These are phyloP conservation scores for Rhodotorula toruloides DNA, from an alignment of 768 basidiomycete genomes.

Conservation along the genomic window DNA sequence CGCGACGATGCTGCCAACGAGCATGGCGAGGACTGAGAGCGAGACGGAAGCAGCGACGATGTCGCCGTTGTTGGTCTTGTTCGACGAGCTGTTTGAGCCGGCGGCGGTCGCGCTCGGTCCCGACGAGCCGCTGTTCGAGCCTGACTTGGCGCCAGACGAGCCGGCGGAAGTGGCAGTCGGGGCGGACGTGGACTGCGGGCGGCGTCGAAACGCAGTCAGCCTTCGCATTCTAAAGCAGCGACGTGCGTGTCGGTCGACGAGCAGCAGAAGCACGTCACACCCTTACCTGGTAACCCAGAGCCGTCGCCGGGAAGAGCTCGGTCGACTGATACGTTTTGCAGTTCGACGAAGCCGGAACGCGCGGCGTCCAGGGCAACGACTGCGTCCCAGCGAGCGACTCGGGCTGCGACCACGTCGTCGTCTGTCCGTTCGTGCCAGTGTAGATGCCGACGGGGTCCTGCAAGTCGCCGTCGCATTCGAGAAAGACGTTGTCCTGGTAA, in stretches of 20 bases:
- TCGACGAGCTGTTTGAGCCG: too few relatives aligned
- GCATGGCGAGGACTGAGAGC: background rate
- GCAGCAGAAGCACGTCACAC: too few relatives aligned
- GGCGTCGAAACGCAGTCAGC: too few relatives aligned
- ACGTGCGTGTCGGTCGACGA: too few relatives aligned
- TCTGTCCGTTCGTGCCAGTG: conserved; percentile 32
- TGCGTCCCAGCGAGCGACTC: conserved; percentile 35
- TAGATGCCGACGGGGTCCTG: conserved; percentile 39
- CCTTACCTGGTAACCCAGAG: conserved; percentile 24
- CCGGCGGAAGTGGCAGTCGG: background rate
- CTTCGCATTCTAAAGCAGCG: too few relatives aligned
- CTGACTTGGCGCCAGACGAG: background rate
- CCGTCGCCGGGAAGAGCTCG: conserved; percentile 28
- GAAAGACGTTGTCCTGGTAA: conserved; percentile 36
- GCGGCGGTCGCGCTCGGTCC: background rate
- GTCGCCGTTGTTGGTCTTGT: too few relatives aligned
- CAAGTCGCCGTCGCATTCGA: conserved; percentile 40
- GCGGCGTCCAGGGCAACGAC: conserved; percentile 40
- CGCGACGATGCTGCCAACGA: background rate
- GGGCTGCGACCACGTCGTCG: conserved; percentile 40
- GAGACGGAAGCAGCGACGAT: background rate
- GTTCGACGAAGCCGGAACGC: conserved; percentile 41
- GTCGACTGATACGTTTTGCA: conserved; percentile 41
- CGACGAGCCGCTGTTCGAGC: background rate
- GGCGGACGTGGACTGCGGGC: background rate